These are phyloP conservation scores for Exobasidium cylindrosporum DNA, from an alignment of 1,284 basidiomycete genomes.

Conservation along the genomic window DNA sequence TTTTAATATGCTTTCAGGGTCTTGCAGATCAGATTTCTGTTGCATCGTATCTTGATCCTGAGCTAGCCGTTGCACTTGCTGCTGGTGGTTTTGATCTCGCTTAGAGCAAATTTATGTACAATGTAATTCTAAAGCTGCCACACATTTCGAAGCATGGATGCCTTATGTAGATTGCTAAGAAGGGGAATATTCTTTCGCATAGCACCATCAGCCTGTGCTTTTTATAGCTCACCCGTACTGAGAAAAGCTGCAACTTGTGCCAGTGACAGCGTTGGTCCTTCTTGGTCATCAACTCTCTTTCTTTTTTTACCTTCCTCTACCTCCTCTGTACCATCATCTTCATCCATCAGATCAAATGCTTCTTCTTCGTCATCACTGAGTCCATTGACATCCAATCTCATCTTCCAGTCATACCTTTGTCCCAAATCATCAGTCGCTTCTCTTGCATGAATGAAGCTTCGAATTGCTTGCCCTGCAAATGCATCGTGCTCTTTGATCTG, in stretches of 20 bases:
- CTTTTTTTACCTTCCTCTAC: conserved; percentile 6
- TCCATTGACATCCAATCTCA: conserved; percentile 11
- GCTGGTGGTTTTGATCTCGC: conserved; percentile 17
- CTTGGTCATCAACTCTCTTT: conserved; percentile 10
- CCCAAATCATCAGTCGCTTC: conserved; percentile 18
- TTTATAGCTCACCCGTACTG: not conserved
- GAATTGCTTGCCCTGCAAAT: not conserved
- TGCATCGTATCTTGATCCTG: conserved; percentile 46
- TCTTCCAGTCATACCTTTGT: conserved; percentile 21
- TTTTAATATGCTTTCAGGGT: conserved; percentile 17
- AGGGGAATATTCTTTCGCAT: too few species aligned
- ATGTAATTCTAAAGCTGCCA: too few species aligned
- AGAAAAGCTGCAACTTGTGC: not conserved
- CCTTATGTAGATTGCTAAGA: too few species aligned
- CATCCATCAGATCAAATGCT: conserved; percentile 11
- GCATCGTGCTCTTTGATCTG: conserved; percentile 10
- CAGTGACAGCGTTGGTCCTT: not conserved
- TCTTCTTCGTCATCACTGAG: conserved; percentile 13
- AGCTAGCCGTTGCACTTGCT: conserved; percentile 50
- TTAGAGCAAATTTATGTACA: too few species aligned
- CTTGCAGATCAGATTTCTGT: conserved; percentile 37
- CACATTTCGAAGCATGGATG: too few species aligned
- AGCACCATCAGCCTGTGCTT: too few species aligned
- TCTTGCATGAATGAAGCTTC: conserved; percentile 15
- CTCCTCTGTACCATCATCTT: not conserved